phyloP scores from a whole-genome alignment of 2,329 filamentous ascomycete genomes.

The Didymella lethalis region DNA sequence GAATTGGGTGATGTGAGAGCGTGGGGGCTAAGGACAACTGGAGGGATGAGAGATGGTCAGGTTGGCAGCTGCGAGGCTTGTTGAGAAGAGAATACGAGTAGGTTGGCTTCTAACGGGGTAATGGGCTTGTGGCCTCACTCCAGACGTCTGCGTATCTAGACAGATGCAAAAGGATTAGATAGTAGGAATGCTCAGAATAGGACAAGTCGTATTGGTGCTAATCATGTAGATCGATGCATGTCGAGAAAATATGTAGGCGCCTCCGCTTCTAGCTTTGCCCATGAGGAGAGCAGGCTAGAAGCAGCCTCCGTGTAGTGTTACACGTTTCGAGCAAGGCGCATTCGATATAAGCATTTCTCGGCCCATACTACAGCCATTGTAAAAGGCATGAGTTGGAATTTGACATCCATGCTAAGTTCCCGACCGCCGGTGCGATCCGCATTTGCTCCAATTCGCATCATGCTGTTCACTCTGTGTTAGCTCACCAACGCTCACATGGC shows the following conservation, averaged over 20 bases:
- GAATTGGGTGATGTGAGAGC: no score
- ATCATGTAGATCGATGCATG: neutral
- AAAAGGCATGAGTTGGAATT: slow-evolving; percentile 89
- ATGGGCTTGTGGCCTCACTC: neutral
- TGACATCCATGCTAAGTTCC: slow-evolving; percentile 91
- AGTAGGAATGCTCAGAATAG: neutral
- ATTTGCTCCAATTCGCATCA: neutral
- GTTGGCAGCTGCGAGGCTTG: neutral
- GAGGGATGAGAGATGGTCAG: neutral
- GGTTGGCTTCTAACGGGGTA: neutral
- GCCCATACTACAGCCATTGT: slow-evolving; percentile 92
- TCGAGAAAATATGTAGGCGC: slow-evolving; percentile 34
- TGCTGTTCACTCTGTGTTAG: neutral
- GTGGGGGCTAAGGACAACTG: neutral
- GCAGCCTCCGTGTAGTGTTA: slow-evolving; percentile 39
- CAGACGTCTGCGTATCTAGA: no score
- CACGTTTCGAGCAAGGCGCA: slow-evolving; percentile 38
- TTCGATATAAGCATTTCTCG: slow-evolving; percentile 85
- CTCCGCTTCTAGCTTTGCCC: slow-evolving; percentile 33
- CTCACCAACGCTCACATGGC: slow-evolving; percentile 11
- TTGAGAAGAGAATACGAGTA: neutral
- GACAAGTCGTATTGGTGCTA: neutral
- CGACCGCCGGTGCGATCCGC: neutral
- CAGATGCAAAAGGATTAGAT: no score
- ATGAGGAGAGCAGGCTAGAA: slow-evolving; percentile 30